Evolutionary conservation across 257 asterid species (phyloP).

Genomic region (Ajuga chamaepitys): DNA sequence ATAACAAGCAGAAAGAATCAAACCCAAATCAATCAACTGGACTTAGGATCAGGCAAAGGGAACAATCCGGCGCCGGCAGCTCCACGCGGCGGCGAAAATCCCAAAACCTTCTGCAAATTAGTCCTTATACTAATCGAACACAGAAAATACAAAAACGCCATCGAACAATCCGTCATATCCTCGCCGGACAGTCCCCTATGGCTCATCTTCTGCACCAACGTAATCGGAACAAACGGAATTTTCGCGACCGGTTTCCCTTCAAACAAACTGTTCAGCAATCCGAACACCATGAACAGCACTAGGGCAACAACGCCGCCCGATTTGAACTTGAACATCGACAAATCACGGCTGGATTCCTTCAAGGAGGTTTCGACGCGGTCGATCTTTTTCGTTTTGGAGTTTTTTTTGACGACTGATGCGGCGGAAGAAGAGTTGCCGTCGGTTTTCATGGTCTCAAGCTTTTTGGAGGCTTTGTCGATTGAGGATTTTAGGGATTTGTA

Average conservation of each 20-base stretch:
- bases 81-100: conserved; percentile 95
- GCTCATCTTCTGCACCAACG: conserved; percentile 93
- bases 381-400: conserved; percentile 70
- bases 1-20: neutral
- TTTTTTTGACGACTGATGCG: conserved; percentile 37
- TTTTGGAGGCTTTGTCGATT: conserved; percentile 93
- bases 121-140: conserved; percentile 95
- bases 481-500: conserved; percentile 91
- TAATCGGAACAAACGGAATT: conserved; percentile 75
- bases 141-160: conserved; percentile 82
- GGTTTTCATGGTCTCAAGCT: conserved; percentile 86
- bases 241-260: conserved; percentile 89
- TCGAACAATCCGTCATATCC: conserved; percentile 97
- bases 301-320: conserved; percentile 91
- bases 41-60: conserved; percentile 81
- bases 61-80: conserved; percentile 87
- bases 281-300: conserved; percentile 82
- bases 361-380: conserved; percentile 83
- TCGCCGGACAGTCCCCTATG: conserved; percentile 85
- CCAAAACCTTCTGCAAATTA: conserved; percentile 87
- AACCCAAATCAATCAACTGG: conserved; percentile 26
- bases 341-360: conserved; percentile 86
- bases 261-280: conserved; percentile 66
- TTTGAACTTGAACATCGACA: conserved; percentile 85
- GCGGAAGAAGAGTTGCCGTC: conserved; percentile 26